Conservation (phyloP, 495 filamentous ascomycete genomes). For the Daldinia concentrica region DNA sequence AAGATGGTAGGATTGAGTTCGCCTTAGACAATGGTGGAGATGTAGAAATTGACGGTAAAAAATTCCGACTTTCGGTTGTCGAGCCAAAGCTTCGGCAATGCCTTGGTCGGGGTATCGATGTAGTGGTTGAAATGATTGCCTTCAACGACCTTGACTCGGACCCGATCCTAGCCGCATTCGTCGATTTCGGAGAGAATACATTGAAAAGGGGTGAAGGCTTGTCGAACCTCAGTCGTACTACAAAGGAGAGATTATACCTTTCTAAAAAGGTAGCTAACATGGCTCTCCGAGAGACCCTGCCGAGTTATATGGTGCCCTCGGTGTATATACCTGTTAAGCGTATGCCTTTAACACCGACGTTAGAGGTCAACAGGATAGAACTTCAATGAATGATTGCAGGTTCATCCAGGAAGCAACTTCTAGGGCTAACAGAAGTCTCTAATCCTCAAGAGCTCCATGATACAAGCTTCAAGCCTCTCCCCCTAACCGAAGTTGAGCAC, state of each 20-base stretch:
- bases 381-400: constrained; percentile 54
- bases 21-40: constrained; percentile 49
- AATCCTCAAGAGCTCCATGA: constrained; percentile 48
- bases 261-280: constrained; percentile 52
- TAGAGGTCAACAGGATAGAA: constrained; percentile 54
- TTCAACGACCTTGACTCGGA: constrained; percentile 51
- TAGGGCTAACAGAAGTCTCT: constrained; percentile 46
- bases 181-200: constrained; percentile 55
- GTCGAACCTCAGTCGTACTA: constrained; percentile 40
- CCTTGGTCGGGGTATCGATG: constrained; percentile 56
- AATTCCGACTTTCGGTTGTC: constrained; percentile 51
- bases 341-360: constrained; percentile 54
- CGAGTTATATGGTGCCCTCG: constrained; percentile 50
- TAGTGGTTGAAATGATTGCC: constrained; percentile 55
- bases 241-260: constrained; percentile 51
- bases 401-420: constrained; percentile 51
- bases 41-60: constrained; percentile 43
- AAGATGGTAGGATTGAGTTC: constrained; percentile 57
- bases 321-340: constrained; percentile 56
- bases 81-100: constrained; percentile 56
- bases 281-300: constrained; percentile 48
- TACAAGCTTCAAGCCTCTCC: constrained; percentile 52
- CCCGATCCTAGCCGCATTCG: constrained; percentile 53
- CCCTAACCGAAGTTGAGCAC: constrained; percentile 54
- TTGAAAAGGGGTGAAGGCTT: constrained; percentile 50